Evolutionary conservation across 331 rosid genomes (phyloP).

Genomic region (Cydonia oblonga): DNA sequence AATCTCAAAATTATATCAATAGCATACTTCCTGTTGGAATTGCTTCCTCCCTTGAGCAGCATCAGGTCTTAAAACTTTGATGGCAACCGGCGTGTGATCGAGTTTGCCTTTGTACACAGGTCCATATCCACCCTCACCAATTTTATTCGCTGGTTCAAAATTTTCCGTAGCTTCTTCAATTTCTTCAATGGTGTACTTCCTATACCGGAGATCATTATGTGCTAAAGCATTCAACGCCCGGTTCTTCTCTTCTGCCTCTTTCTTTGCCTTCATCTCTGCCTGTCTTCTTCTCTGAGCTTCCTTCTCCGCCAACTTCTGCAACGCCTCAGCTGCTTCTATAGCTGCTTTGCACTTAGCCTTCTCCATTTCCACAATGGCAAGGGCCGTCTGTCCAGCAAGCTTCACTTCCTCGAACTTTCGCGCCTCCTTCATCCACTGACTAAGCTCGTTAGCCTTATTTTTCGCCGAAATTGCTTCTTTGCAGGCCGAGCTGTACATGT

Average conservation of each 20-base stretch:
- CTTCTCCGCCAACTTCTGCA: slow-evolving; percentile 62
- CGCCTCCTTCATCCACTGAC: slow-evolving; percentile 62
- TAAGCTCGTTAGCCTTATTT: slow-evolving; percentile 69
- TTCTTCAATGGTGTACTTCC: slow-evolving; percentile 71
- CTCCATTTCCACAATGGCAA: slow-evolving; percentile 69
- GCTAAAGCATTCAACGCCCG: slow-evolving; percentile 41
- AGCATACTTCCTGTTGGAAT: slow-evolving; percentile 75
- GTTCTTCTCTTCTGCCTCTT: slow-evolving; percentile 68
- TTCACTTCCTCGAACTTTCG: slow-evolving; percentile 49
- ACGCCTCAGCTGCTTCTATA: slow-evolving; percentile 65
- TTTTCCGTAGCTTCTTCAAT: slow-evolving; percentile 64
- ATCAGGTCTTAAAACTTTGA: slow-evolving; percentile 77
- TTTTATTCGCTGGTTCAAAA: slow-evolving; percentile 36
- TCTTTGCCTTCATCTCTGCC: slow-evolving; percentile 64
- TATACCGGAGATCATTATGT: slow-evolving; percentile 47
- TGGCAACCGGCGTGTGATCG: slow-evolving; percentile 90
- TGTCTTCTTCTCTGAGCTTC: slow-evolving; percentile 62
- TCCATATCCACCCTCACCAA: slow-evolving; percentile 99
- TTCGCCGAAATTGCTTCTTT: slow-evolving; percentile 96
- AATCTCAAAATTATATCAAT: neutral
- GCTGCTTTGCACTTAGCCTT: slow-evolving; percentile 88
- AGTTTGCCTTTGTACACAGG: slow-evolving; percentile 80
- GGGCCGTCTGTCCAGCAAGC: slow-evolving; percentile 81
- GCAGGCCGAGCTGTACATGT: slow-evolving; percentile 95
- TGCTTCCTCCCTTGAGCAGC: slow-evolving; percentile 91